Conservation (phyloP, 2,329 filamentous ascomycete genomes). For the Venturia nashicola region DNA sequence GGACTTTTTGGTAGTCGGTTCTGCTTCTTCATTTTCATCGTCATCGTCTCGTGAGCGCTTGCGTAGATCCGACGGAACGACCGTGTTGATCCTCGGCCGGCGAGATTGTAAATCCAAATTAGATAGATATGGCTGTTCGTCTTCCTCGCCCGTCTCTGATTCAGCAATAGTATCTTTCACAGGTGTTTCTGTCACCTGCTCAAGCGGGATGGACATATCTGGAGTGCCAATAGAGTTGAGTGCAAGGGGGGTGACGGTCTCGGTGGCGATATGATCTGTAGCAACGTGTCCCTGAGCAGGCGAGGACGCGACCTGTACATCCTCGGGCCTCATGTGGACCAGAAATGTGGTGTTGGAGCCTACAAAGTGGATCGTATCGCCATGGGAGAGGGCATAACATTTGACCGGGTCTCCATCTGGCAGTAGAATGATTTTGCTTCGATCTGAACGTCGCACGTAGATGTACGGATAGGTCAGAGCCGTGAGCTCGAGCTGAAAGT, state of each 20-base stretch:
- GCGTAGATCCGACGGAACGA: neutral
- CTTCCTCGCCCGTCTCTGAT: neutral
- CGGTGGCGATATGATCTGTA: no score
- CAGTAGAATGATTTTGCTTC: neutral
- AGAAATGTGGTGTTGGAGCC: neutral
- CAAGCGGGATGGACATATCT: neutral
- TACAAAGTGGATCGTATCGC: neutral
- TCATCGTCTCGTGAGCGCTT: neutral
- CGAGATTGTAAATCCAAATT: neutral
- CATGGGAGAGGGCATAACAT: neutral
- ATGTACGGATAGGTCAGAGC: neutral
- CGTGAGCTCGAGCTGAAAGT: neutral
- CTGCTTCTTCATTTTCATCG: neutral
- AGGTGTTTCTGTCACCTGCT: neutral
- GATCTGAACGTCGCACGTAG: neutral
- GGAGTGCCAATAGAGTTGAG: neutral
- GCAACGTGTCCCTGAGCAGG: neutral
- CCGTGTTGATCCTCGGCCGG: neutral
- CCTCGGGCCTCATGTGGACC: neutral
- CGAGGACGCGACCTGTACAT: neutral
- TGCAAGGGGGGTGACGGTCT: neutral
- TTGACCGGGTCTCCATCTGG: neutral
- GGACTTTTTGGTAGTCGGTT: neutral
- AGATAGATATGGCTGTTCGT: neutral
- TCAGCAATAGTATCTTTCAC: neutral